A percentile compares a stretch with the other conserved stretches of the same genome.
These are phyloP conservation scores for Salix dunnii DNA, from an alignment of 345 rosid genomes.

Conservation along the genomic window DNA sequence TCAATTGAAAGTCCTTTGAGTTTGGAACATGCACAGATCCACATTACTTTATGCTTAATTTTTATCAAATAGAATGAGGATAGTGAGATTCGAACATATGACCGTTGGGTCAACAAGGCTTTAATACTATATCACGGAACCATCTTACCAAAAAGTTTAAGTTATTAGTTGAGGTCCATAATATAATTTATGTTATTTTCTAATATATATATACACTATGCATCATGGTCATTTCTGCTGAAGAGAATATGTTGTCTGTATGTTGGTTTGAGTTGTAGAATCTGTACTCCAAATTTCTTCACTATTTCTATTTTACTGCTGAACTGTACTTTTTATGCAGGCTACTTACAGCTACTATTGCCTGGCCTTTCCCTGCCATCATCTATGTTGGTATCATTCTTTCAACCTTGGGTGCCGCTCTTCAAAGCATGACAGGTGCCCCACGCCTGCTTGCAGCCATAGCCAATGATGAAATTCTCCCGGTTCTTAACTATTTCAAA, in stretches of 20 bases:
- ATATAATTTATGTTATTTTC: too few species aligned
- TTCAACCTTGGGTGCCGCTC: slow-evolving; percentile 99
- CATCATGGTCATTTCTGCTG: background rate
- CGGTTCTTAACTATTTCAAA: slow-evolving; percentile 92
- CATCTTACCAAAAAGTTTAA: too few species aligned
- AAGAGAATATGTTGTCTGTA: background rate
- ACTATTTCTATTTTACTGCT: slow-evolving; percentile 5
- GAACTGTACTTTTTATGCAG: slow-evolving; percentile 37
- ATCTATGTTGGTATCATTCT: slow-evolving; percentile 88
- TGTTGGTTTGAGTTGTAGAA: background rate
- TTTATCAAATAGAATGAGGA: too few species aligned
- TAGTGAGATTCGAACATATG: too few species aligned
- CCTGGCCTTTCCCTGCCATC: slow-evolving; percentile 91
- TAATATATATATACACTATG: background rate
- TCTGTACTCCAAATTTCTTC: background rate
- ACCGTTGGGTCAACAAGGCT: too few species aligned
- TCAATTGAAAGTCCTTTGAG: too few species aligned
- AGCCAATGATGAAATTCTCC: slow-evolving; percentile 98
- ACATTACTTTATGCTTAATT: too few species aligned
- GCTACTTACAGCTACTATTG: slow-evolving; percentile 89
- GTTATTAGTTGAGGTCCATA: too few species aligned
- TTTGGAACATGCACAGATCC: too few species aligned
- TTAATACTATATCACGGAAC: too few species aligned
- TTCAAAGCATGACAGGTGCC: slow-evolving; percentile 96
- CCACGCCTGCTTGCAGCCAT: slow-evolving; percentile 99